These are phyloP conservation scores for Solanum rostratum DNA, from an alignment of 257 asterid species.

Conservation along the genomic window DNA sequence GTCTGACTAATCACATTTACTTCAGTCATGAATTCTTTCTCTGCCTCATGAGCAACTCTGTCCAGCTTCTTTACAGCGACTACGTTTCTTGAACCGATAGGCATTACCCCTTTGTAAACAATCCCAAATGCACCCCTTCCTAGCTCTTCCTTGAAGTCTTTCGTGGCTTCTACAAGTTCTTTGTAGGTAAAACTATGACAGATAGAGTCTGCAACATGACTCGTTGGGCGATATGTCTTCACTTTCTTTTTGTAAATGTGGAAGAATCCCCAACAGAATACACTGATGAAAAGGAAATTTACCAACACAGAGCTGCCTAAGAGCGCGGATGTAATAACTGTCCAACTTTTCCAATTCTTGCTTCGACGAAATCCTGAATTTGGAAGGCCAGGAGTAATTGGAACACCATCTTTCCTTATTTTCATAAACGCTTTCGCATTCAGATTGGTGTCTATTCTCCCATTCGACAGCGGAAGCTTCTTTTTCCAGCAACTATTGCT, in stretches of 20 bases:
- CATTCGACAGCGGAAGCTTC: constrained; percentile 27
- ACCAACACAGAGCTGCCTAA: neutral
- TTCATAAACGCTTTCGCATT: constrained; percentile 6
- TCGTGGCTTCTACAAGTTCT: constrained; percentile 29
- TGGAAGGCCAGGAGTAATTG: neutral
- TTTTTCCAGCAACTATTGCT: constrained; percentile 19
- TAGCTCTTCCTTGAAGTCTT: constrained; percentile 29
- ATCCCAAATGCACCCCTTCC: constrained; percentile 60
- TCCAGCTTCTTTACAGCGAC: constrained; percentile 51
- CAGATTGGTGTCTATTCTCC: neutral
- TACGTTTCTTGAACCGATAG: neutral
- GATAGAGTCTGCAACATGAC: neutral
- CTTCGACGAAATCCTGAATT: neutral
- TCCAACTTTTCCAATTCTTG: neutral
- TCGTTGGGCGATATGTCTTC: neutral
- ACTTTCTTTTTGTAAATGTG: neutral
- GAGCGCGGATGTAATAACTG: neutral
- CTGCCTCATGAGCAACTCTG: constrained; percentile 26
- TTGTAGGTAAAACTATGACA: constrained; percentile 20
- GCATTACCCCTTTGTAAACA: constrained; percentile 41
- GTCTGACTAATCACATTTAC: constrained; percentile 41
- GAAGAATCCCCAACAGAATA: neutral
- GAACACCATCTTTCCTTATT: neutral
- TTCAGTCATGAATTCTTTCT: constrained; percentile 52
- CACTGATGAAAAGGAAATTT: neutral